Evolutionary conservation across 2,329 filamentous ascomycete species (phyloP), one percentile per base, ranked within the genome.

Genomic region (Pestalotiopsis sp.): DNA sequence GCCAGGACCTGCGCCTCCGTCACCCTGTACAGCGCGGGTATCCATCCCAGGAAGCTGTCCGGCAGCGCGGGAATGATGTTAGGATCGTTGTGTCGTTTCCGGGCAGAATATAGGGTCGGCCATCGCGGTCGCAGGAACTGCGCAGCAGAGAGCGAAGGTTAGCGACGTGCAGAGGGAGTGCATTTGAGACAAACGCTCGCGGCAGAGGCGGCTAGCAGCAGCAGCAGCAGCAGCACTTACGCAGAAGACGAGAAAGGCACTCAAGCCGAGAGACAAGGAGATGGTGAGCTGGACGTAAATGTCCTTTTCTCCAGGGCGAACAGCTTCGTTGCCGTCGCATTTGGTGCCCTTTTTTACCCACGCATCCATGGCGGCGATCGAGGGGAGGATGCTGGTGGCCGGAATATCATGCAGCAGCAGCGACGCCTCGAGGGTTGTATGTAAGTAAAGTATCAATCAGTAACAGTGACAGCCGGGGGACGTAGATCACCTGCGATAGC

Each of bases 1-100:
- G 92, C 91, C 66, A 99, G 85, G 3, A 99, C 90, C 80, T 98
- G 92, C 77, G 97, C 91, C 73, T 98, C 95, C 1, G 91, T 93
- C 70, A 99, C 93, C 73, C 83, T 89, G 83, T 94, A 96, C 56
- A 99, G 82, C 3, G 91, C 90, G 1, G 94, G 90, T 61, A 99
- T 96, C 96, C 96, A 99, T 76, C 95, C 95, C 73, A 98, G 93
- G 76, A 97, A 90, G 60, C 89, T 92, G 77, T 95, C 89, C 20
- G 95, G 93, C 11, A 99, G 87, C 41, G 91, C 86, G 6, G 96
- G 97, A 23, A 98, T 81, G 70, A 85, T 81, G 38, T 81, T 79
- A 52, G 84, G 83, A 76, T 91, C 85, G 73, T 89, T 89, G 72
- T 92, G 91, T 75, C 91, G 91, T 81, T 95, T 96, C 68, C 96